Base-by-base conservation (phyloP, 257 asterid species). In the Petunia secreta region DNA sequence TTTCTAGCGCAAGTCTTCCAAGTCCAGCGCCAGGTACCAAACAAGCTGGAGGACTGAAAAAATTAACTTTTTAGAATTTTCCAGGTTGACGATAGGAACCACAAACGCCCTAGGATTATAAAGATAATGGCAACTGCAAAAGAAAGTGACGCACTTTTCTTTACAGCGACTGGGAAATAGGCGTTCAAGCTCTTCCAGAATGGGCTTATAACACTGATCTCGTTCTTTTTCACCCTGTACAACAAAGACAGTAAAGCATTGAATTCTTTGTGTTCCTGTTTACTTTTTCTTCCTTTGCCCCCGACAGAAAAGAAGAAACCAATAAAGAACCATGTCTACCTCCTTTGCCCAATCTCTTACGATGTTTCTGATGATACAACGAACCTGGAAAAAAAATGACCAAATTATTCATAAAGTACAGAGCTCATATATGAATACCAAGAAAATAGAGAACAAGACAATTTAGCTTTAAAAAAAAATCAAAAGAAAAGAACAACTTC, bases 21-120 rank as follows among this genome's bases (percentile, higher is more conserved):
- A 95, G 97, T 88, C 99, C 99, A 83, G 99, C 99, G 78, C 99
- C 99, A 79, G 99, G 99, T 75, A 95, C 96, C 87, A 95, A 89
- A 79, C 98, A 95, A 44, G 96, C 82, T 62, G 98, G 97, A 81
- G 99, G 96, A 82, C 97, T 93, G 85, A 63, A 82, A 82, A 57
- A 82, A 66, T 36, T 66, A 77, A 37, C 64, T 73, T 77, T 76
- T 82, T 79, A 88, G 87, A 75, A 87, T 78, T 85, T 76, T 83
- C 34, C 74, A 77, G 48, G 48, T 48, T 48, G 69, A 75, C 64
- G 71, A 78, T 40, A 78, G 60, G 75, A 65, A 67, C 64, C 62
- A 57, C 43, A 63, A 81, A 73, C 52, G 52, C 36, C 63, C 43
- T 36, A 73, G 13, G 43, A 50, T 10, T 36, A 25, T 25, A 50